A percentile compares a stretch with the other conserved stretches of the same genome.
phyloP scores from a whole-genome alignment of 768 basidiomycete species.

The Mycena chlorophos region DNA sequence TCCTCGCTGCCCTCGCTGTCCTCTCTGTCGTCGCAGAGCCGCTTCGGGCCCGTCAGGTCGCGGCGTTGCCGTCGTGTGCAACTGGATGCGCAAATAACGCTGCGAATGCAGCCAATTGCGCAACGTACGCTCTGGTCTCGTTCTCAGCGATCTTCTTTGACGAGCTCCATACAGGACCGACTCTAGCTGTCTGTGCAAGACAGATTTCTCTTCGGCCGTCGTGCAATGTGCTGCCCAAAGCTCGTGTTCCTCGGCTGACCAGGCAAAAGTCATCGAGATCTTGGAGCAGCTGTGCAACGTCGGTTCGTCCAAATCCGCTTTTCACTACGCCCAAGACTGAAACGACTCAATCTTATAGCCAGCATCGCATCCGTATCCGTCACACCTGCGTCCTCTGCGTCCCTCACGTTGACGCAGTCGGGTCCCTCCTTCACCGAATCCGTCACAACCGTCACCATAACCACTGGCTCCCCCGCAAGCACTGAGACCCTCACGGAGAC shows the following conservation, averaged over 20 bases:
- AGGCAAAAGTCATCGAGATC: slow-evolving; percentile 3
- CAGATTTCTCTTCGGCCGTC: slow-evolving; percentile 12
- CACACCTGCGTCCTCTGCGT: neutral
- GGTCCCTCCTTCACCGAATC: neutral
- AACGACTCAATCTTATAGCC: neutral
- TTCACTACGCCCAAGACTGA: too few relatives aligned
- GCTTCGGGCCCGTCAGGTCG: too few relatives aligned
- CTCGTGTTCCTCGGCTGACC: slow-evolving; percentile 10
- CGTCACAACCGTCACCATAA: slow-evolving; percentile 1
- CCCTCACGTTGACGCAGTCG: neutral
- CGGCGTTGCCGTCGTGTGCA: slow-evolving; percentile 8
- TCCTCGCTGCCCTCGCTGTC: neutral
- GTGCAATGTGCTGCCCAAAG: slow-evolving; percentile 8
- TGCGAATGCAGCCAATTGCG: slow-evolving; percentile 1
- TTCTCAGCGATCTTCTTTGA: too few relatives aligned
- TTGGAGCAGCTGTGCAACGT: slow-evolving; percentile 6
- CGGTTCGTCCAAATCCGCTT: neutral
- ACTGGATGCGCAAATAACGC: slow-evolving; percentile 10
- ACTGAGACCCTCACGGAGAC: slow-evolving; percentile 12
- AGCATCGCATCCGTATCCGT: neutral
- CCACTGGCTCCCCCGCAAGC: slow-evolving; percentile 8
- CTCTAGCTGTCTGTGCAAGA: slow-evolving; percentile 12
- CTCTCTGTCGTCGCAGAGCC: neutral
- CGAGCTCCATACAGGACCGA: slow-evolving; percentile 8
- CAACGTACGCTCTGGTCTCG: slow-evolving; percentile 13